A percentile compares a stretch with the other conserved stretches of the same genome.
Conservation (phyloP, 1,284 basidiomycete species). For the Meira miltonrushii region DNA sequence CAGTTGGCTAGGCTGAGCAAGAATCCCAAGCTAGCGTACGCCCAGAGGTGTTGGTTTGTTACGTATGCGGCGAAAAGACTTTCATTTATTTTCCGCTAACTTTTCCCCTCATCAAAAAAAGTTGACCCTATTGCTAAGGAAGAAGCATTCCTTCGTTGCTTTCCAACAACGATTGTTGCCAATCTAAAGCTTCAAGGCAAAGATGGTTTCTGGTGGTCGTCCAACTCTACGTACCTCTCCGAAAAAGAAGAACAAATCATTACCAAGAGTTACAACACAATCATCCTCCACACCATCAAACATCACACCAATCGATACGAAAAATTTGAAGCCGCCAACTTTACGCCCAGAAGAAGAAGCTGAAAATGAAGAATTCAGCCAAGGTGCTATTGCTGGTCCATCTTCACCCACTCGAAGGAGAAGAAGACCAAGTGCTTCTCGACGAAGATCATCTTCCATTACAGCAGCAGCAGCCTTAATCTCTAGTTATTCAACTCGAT, state of each 20-base stretch:
- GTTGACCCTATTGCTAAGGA: too few relatives aligned
- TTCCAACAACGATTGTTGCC: too few relatives aligned
- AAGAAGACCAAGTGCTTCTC: slow-evolving; percentile 7
- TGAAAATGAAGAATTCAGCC: background rate
- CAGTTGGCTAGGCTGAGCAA: too few relatives aligned
- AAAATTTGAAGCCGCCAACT: too few relatives aligned
- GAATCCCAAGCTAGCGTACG: too few relatives aligned
- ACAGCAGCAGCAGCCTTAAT: slow-evolving; percentile 8
- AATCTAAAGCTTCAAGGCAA: too few relatives aligned
- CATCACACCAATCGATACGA: too few relatives aligned
- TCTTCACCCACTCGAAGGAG: slow-evolving; percentile 3
- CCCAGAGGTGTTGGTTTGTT: too few relatives aligned
- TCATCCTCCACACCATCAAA: background rate
- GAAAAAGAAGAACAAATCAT: background rate
- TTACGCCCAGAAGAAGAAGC: background rate
- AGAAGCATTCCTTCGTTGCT: too few relatives aligned
- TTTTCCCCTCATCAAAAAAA: too few relatives aligned
- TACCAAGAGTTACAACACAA: background rate
- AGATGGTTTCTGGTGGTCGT: background rate
- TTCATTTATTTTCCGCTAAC: too few relatives aligned
- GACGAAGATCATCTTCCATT: background rate
- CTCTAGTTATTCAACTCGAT: background rate
- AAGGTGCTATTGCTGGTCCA: slow-evolving; percentile 4
- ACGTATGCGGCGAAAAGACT: too few relatives aligned
- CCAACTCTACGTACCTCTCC: background rate